Conservation (phyloP, 176 grass and related monocot species). For the Hordeum marinum region DNA sequence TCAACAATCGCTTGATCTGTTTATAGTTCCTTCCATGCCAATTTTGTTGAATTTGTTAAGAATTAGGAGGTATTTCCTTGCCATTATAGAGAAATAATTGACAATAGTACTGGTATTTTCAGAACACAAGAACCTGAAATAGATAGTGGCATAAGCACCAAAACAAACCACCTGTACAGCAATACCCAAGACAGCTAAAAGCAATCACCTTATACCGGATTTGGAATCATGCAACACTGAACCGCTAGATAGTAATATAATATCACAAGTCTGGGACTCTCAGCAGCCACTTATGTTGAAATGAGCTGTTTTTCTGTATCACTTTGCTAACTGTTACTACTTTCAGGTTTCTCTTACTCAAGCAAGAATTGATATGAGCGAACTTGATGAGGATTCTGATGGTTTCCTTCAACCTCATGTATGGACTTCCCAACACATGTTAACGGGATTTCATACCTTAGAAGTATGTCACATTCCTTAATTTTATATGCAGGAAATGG, state of each 20-base stretch:
- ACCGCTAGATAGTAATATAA: background rate
- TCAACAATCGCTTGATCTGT: background rate
- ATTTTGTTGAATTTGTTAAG: background rate
- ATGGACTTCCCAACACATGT: constrained; percentile 21
- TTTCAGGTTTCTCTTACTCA: constrained; percentile 97
- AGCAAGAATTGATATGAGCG: constrained; percentile 99
- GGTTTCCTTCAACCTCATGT: constrained; percentile 99
- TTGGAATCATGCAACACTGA: background rate
- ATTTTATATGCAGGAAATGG: constrained; percentile 81
- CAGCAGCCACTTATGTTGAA: constrained; percentile 1
- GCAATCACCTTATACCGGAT: background rate
- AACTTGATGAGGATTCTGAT: constrained; percentile 99
- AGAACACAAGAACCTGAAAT: background rate
- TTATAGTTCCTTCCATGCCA: background rate
- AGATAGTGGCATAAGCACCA: background rate
- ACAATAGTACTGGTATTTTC: background rate
- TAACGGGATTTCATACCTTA: background rate
- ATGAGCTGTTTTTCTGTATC: background rate
- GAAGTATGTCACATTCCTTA: constrained; percentile 23
- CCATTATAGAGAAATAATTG: background rate
- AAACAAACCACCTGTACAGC: background rate
- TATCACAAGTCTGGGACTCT: background rate
- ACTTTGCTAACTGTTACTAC: constrained; percentile 15
- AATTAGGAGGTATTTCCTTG: background rate
- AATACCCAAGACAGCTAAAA: background rate